Percentiles rank a stretch among this genome's conserved stretches.
Conservation (phyloP, 345 rosid genomes). For the Barbarea vulgaris region DNA sequence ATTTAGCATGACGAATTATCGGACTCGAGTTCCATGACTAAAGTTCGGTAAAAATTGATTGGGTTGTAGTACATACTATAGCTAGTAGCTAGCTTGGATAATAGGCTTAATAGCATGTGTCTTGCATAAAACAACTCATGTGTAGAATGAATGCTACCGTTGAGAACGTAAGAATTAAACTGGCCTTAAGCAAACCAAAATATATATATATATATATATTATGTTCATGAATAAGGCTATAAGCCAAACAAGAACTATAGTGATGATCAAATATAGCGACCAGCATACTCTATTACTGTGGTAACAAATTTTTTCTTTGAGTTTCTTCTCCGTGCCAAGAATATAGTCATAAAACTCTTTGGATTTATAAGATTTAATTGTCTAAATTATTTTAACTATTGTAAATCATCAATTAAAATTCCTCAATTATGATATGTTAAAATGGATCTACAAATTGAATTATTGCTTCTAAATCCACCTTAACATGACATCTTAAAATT, state of each 20-base stretch:
- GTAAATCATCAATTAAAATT: background rate
- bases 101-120: background rate
- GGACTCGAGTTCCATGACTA: background rate
- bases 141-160: background rate
- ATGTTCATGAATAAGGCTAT: background rate
- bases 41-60: background rate
- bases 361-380: background rate
- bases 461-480: too few relatives aligned
- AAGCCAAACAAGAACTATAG: too few relatives aligned
- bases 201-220: background rate
- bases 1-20: background rate
- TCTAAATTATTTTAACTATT: too few relatives aligned
- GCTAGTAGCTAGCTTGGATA: background rate
- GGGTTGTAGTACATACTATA: background rate
- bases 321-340: too few relatives aligned
- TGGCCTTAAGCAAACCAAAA: background rate
- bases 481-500: background rate
- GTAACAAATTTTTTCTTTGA: too few relatives aligned
- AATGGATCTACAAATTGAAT: too few relatives aligned
- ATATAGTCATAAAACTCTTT: background rate
- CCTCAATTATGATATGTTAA: too few relatives aligned
- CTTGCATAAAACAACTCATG: slow-evolving; percentile 2
- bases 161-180: background rate
- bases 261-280: too few relatives aligned
- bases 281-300: too few relatives aligned